Conservation (phyloP, 192 early-diverging fungal genomes). For the Umbelopsis sp. region DNA sequence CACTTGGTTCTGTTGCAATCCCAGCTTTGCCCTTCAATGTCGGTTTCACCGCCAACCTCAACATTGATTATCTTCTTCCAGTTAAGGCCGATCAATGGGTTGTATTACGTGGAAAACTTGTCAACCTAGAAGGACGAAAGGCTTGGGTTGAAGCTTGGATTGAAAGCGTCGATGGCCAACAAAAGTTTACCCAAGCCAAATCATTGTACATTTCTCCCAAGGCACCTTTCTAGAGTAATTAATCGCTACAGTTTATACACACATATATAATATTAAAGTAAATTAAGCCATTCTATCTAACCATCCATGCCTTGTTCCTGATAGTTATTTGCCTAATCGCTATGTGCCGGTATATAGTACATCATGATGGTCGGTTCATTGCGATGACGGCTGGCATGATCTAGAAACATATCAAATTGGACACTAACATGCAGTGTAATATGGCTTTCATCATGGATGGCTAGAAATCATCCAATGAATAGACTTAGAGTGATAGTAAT, state of each 20-base stretch:
- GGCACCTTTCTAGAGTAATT: conserved; percentile 10
- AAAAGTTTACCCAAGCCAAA: conserved; percentile 62
- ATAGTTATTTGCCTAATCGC: not conserved
- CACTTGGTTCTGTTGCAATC: conserved; percentile 53
- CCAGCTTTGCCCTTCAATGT: conserved; percentile 64
- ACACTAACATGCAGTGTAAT: conserved; percentile 5
- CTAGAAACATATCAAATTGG: not conserved
- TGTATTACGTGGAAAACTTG: conserved; percentile 53
- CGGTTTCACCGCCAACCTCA: conserved; percentile 76
- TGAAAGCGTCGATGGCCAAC: conserved; percentile 57
- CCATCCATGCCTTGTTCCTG: not conserved
- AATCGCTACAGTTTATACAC: not conserved
- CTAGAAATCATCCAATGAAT: too few species aligned
- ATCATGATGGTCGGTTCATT: not conserved
- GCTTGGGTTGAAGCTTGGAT: conserved; percentile 63
- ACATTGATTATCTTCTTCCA: conserved; percentile 73
- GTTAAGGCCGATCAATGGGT: conserved; percentile 63
- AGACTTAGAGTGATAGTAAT: not conserved
- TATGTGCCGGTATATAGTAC: not conserved
- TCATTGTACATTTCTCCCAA: conserved; percentile 67
- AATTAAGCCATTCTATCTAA: not conserved
- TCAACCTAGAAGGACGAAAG: conserved; percentile 69
- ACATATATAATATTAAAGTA: not conserved
- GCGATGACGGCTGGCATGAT: conserved; percentile 1
- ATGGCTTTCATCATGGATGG: conserved; percentile 6